Conservation (phyloP, 2,329 filamentous ascomycete genomes). For the Beauveria varroae region DNA sequence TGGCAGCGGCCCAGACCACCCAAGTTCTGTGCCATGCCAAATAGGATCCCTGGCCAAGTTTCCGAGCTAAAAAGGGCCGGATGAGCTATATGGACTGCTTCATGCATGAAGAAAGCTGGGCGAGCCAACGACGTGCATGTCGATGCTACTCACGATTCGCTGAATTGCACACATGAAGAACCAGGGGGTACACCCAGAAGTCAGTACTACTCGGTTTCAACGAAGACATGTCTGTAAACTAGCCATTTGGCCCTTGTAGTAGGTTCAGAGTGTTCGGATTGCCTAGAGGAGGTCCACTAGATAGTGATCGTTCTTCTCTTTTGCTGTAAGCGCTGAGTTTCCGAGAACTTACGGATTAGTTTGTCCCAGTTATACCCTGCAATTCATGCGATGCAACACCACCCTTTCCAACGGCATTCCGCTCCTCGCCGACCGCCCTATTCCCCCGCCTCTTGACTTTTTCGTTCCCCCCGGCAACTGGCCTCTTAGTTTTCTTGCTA, state of each 20-base stretch:
- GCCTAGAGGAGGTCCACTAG: not conserved
- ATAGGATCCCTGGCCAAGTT: not conserved
- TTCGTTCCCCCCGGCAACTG: not conserved
- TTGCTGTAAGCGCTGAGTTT: not conserved
- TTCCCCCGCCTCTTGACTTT: not conserved
- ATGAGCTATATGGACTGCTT: not conserved
- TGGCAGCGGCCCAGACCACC: conserved; percentile 1
- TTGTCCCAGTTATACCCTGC: not conserved
- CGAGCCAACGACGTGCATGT: not conserved
- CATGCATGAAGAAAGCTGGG: not conserved
- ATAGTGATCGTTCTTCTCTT: not conserved
- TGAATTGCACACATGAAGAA: not conserved
- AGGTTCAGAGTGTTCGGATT: not conserved
- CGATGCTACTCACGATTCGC: conserved; percentile 4
- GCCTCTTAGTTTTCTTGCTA: not conserved
- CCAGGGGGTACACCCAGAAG: not conserved
- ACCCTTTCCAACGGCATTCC: not conserved
- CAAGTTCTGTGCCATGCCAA: not conserved
- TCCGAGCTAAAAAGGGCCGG: not conserved
- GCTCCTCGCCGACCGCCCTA: not conserved
- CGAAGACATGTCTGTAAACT: not conserved
- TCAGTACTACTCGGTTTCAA: too few relatives aligned
- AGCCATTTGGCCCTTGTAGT: not conserved
- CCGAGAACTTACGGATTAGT: not conserved
- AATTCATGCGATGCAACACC: not conserved